phyloP scores from a whole-genome alignment of 345 rosid genomes.

The Euphorbia lathyris region DNA sequence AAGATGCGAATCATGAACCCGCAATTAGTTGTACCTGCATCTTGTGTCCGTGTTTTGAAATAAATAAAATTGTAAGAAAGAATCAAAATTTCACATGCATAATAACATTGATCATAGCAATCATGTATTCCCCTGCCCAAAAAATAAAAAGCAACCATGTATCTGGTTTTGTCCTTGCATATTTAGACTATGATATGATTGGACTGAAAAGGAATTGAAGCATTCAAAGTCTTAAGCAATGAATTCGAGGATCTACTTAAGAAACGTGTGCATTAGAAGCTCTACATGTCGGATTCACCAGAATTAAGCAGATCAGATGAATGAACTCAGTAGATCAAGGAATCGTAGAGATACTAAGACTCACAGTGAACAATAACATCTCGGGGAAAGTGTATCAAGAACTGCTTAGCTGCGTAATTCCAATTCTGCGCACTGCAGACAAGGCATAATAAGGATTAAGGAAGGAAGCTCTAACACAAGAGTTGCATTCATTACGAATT shows the following conservation, averaged over 20 bases:
- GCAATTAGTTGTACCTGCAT: neutral
- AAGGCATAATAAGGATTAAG: neutral
- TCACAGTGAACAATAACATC: constrained; percentile 70
- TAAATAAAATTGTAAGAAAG: too few relatives aligned
- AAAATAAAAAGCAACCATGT: too few relatives aligned
- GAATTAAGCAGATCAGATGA: neutral
- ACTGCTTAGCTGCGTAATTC: constrained; percentile 78
- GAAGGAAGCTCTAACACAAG: neutral
- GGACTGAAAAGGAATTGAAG: neutral
- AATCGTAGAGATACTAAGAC: constrained; percentile 17
- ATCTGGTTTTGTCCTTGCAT: neutral
- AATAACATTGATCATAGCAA: too few relatives aligned
- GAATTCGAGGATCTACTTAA: constrained; percentile 1
- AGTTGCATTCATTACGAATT: too few relatives aligned
- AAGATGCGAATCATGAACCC: neutral
- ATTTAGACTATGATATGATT: neutral
- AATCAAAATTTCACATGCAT: too few relatives aligned
- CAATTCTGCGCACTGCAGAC: constrained; percentile 57
- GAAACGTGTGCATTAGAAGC: neutral
- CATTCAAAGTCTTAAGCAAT: neutral
- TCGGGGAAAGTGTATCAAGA: constrained; percentile 52
- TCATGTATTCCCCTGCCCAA: too few relatives aligned
- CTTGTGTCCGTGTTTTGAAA: too few relatives aligned
- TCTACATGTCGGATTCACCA: neutral
- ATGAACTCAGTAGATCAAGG: neutral